These are phyloP conservation scores for Solanum rostratum DNA, from an alignment of 257 asterid genomes.

Conservation along the genomic window DNA sequence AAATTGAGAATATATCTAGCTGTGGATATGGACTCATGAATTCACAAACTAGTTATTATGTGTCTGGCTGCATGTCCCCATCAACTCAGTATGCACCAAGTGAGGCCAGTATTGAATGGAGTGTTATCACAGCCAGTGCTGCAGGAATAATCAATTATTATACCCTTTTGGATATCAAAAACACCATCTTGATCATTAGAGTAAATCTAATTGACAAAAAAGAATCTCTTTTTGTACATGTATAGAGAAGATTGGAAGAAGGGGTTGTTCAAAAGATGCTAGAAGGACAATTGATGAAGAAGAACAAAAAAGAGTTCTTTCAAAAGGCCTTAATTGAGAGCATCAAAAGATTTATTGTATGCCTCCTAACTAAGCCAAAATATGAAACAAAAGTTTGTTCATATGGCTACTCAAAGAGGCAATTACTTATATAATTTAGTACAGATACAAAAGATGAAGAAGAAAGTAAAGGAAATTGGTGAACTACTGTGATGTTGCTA, in stretches of 20 bases:
- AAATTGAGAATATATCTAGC: slow-evolving; percentile 56
- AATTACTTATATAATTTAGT: neutral
- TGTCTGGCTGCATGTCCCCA: slow-evolving; percentile 39
- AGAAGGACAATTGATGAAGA: too few species aligned
- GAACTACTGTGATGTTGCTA: neutral
- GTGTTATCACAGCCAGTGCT: slow-evolving; percentile 71
- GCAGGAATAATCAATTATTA: slow-evolving; percentile 9
- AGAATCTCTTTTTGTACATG: neutral
- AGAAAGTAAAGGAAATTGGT: neutral
- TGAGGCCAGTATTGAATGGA: slow-evolving; percentile 77
- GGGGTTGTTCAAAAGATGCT: neutral
- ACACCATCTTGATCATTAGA: neutral
- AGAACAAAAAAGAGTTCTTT: too few species aligned
- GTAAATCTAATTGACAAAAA: too few species aligned
- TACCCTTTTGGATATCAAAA: neutral
- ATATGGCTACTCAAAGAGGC: slow-evolving; percentile 20
- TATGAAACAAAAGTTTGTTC: neutral
- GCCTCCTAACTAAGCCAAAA: slow-evolving; percentile 19
- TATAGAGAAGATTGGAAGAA: neutral
- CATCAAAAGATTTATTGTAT: neutral
- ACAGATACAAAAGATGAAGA: neutral
- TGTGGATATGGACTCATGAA: slow-evolving; percentile 7
- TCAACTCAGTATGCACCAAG: slow-evolving; percentile 58
- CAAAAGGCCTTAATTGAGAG: neutral
- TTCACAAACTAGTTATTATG: neutral